Percentiles rank a stretch among this genome's conserved stretches.
phyloP scores from a whole-genome alignment of 441 rosid genomes.

The Syzygium syzygioides region DNA sequence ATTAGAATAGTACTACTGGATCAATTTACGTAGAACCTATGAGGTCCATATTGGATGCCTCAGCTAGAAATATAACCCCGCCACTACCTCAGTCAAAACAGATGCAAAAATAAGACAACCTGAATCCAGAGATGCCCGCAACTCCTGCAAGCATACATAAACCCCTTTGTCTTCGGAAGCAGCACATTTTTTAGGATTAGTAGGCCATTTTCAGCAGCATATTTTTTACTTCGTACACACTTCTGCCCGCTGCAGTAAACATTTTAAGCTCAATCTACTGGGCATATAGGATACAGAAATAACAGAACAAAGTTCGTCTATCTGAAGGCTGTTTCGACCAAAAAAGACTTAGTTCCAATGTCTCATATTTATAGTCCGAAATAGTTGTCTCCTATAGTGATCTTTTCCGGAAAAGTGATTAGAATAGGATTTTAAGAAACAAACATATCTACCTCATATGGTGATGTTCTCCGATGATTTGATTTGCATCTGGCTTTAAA shows the following conservation, averaged over 20 bases:
- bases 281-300: not conserved
- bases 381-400: not conserved
- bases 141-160: slow-evolving; percentile 55
- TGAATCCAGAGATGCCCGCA: slow-evolving; percentile 67
- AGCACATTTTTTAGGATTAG: slow-evolving; percentile 52
- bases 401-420: too few species aligned
- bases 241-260: slow-evolving; percentile 51
- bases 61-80: not conserved
- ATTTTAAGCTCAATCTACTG: not conserved
- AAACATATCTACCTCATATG: too few species aligned
- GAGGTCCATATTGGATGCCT: not conserved
- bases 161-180: slow-evolving; percentile 74
- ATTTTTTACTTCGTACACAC: slow-evolving; percentile 50
- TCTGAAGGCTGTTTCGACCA: not conserved
- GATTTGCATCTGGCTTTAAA: too few species aligned
- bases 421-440: too few species aligned
- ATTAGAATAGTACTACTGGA: too few species aligned
- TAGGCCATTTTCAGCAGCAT: slow-evolving; percentile 55
- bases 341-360: not conserved
- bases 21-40: not conserved
- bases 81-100: not conserved
- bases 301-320: not conserved
- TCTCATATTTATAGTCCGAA: not conserved
- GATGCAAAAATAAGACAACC: slow-evolving; percentile 23
- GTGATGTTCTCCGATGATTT: too few species aligned